Evolutionary conservation across 2,329 filamentous ascomycete genomes (phyloP).

Genomic region (Penicillium sp.): DNA sequence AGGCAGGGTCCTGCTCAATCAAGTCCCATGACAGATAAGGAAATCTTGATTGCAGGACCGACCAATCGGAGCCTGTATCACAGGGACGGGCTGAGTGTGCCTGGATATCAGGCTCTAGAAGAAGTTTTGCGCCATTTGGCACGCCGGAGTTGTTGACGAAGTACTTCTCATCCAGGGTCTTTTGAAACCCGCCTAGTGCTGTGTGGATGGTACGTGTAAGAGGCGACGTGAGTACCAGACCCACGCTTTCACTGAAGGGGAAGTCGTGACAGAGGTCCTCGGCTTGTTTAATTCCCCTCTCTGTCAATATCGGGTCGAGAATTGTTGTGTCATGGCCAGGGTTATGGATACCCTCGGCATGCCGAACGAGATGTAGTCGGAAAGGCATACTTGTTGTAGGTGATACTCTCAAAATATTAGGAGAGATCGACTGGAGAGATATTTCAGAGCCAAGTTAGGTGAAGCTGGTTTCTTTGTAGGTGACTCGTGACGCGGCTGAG

Average conservation of each 20-base stretch:
- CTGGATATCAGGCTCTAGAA: conserved; percentile 10
- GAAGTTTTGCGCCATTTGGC: neutral
- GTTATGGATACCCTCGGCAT: conserved; percentile 19
- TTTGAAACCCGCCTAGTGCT: conserved; percentile 11
- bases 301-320: conserved; percentile 14
- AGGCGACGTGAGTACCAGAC: conserved; percentile 15
- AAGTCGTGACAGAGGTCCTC: conserved; percentile 7
- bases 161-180: conserved; percentile 9
- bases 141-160: neutral
- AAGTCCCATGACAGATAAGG: conserved; percentile 7
- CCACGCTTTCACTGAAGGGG: conserved; percentile 8
- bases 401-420: neutral
- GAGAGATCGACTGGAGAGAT: neutral
- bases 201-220: conserved; percentile 16
- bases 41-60: conserved; percentile 8
- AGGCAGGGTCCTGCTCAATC: neutral
- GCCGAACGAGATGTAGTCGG: conserved; percentile 15
- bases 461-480: too few species aligned
- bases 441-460: too few species aligned
- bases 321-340: conserved; percentile 14
- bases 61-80: conserved; percentile 11
- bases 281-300: conserved; percentile 13
- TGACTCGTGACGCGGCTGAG: neutral
- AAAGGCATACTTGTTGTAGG: neutral
- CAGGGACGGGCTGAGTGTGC: conserved; percentile 15